Conservation (phyloP, 2,329 filamentous ascomycete species). For the Fusarium longipes region DNA sequence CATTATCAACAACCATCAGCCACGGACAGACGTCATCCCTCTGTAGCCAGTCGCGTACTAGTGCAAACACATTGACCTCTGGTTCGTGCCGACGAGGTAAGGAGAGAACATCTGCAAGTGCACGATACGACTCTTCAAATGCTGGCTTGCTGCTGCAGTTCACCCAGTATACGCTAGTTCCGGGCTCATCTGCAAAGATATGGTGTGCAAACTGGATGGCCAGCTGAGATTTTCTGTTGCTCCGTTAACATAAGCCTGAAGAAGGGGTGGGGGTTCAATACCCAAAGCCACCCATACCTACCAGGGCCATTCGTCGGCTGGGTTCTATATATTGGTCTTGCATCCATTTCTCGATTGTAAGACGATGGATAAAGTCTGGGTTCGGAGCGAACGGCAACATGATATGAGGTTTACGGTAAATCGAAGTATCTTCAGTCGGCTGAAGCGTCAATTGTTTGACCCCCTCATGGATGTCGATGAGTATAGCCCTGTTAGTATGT, state of each 20-base stretch:
- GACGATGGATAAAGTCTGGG: slow-evolving; percentile 46
- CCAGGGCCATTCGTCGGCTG: slow-evolving; percentile 40
- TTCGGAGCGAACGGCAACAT: slow-evolving; percentile 47
- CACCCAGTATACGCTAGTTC: slow-evolving; percentile 54
- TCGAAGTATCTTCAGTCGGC: not conserved
- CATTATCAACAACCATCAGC: slow-evolving; percentile 41
- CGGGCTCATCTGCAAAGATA: slow-evolving; percentile 38
- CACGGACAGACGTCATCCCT: slow-evolving; percentile 38
- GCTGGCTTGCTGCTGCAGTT: slow-evolving; percentile 49
- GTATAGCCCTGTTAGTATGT: not conserved
- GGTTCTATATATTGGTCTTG: slow-evolving; percentile 31
- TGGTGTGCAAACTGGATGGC: slow-evolving; percentile 53
- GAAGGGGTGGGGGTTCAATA: not conserved
- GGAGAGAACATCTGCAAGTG: slow-evolving; percentile 49
- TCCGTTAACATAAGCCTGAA: not conserved
- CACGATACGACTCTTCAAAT: slow-evolving; percentile 51
- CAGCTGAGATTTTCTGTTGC: slow-evolving; percentile 43
- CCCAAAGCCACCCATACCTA: slow-evolving; percentile 46
- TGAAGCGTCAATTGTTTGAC: not conserved
- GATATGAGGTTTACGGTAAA: not conserved
- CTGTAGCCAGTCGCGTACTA: slow-evolving; percentile 47
- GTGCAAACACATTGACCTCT: slow-evolving; percentile 48
- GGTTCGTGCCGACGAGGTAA: slow-evolving; percentile 48
- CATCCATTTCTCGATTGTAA: slow-evolving; percentile 45
- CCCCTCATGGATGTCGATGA: not conserved